Evolutionary conservation across 2,329 filamentous ascomycete species (phyloP), one percentile per base, ranked within the genome.

Genomic region (Fusarium verticillioides): DNA sequence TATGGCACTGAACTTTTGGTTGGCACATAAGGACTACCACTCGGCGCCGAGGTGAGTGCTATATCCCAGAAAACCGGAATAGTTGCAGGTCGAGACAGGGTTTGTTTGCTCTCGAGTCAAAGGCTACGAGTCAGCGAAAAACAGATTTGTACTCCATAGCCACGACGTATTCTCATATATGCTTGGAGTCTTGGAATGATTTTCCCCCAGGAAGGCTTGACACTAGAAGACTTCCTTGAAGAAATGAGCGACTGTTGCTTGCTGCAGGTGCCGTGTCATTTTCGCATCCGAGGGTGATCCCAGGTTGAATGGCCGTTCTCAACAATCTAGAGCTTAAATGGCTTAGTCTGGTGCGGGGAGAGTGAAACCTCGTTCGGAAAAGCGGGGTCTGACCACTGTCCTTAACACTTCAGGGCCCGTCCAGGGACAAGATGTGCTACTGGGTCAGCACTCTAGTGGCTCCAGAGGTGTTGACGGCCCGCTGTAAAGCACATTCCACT

Each of bases 331-430:
- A 28, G 63, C 72, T 69, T 67, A 59, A 67, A 57, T 40, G 65
- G 68, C 61, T 73, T 78, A 78, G 76, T 68, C 66, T 37, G 61
- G 67, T 78, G 76, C 76, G 76, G 76, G 76, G 76, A 75, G 75
- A 70, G 66, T 70, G 63, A 74, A 73, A 73, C 67, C 67, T 58
- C 61, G 73, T 59, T 77, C 75, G 72, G 73, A 74, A 77, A 74
- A 75, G 76, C 75, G 76, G 76, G 70, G 69, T 60, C 15, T 15
- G 62, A 60, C 28, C 23, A 53, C n/a, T 40, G 68, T 61, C 67
- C 66, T 30, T 44, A 42, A 44, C 37, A 16, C 34, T 56, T 37
- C 50, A 66, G 50, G 63, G 47, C 39, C 30, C 37, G 43, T n/a
- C 53, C 70, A 65, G 59, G 64, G 50, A 49, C n/a, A 60, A 34